These are phyloP conservation scores for Paxillus ammoniavirescens DNA, from an alignment of 768 basidiomycete species.

Conservation along the genomic window DNA sequence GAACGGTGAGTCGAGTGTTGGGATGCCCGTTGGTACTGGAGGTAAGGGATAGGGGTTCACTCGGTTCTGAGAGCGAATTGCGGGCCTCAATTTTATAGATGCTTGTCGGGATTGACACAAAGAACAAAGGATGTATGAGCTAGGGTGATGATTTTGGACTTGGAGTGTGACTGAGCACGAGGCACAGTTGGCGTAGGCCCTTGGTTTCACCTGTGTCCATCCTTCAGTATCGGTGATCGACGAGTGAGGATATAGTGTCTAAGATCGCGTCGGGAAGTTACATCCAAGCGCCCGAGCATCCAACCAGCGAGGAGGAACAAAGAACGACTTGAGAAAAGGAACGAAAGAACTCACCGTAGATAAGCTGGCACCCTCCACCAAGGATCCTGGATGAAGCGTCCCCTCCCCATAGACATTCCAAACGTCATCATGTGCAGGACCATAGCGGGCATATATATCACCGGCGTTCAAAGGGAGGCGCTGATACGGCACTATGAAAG, in stretches of 20 bases:
- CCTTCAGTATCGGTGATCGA: neutral
- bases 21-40: neutral
- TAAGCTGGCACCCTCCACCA: neutral
- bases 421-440: neutral
- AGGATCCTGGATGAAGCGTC: neutral
- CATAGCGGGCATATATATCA: neutral
- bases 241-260: neutral
- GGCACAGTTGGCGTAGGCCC: neutral
- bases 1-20: neutral
- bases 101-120: slow-evolving; percentile 7
- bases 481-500: neutral
- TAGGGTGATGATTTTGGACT: neutral
- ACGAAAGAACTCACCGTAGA: slow-evolving; percentile 1
- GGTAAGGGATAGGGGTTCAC: slow-evolving; percentile 6
- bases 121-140: slow-evolving; percentile 7
- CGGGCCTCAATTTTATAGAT: neutral
- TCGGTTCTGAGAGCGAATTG: neutral
- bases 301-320: neutral
- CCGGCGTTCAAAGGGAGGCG: neutral
- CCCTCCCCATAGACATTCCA: slow-evolving; percentile 3
- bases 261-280: neutral
- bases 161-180: slow-evolving; percentile 8
- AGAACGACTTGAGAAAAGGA: neutral
- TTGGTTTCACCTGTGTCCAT: neutral
- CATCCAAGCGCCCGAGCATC: neutral